phyloP scores from a whole-genome alignment of 257 asterid species.

The Gentiana dahurica region DNA sequence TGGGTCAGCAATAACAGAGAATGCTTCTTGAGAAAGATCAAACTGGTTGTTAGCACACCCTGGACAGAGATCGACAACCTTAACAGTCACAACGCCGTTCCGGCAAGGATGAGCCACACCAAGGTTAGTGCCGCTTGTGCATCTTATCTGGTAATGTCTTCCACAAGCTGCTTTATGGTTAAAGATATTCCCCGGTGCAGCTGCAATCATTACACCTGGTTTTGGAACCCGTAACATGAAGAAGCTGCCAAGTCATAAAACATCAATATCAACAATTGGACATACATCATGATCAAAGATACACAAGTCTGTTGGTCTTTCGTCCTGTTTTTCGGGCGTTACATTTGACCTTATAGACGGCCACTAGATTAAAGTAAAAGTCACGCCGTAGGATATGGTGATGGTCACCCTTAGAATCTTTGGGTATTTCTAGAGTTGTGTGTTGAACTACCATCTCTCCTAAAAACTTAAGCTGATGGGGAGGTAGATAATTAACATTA shows the following conservation, averaged over 20 bases:
- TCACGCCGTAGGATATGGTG: too few species aligned
- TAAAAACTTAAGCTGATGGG: too few species aligned
- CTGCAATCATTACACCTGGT: background rate
- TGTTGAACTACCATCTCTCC: too few species aligned
- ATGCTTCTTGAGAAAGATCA: slow-evolving; percentile 1
- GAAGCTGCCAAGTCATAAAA: background rate
- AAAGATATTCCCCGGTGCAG: background rate
- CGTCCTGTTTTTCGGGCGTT: too few species aligned
- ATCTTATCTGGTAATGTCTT: background rate
- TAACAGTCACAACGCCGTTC: background rate
- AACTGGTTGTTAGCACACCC: background rate
- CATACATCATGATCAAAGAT: too few species aligned
- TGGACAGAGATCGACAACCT: background rate
- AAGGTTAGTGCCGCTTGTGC: background rate
- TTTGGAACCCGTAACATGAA: background rate
- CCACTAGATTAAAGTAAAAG: too few species aligned
- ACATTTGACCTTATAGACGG: too few species aligned
- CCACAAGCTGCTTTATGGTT: background rate
- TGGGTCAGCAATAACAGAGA: background rate
- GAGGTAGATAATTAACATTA: too few species aligned
- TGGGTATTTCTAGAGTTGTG: too few species aligned
- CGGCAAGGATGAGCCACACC: background rate
- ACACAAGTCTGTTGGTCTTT: too few species aligned
- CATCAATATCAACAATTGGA: too few species aligned
- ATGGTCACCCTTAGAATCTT: too few species aligned